Conservation (phyloP, 306 rosid species). For the Inga laurina region DNA sequence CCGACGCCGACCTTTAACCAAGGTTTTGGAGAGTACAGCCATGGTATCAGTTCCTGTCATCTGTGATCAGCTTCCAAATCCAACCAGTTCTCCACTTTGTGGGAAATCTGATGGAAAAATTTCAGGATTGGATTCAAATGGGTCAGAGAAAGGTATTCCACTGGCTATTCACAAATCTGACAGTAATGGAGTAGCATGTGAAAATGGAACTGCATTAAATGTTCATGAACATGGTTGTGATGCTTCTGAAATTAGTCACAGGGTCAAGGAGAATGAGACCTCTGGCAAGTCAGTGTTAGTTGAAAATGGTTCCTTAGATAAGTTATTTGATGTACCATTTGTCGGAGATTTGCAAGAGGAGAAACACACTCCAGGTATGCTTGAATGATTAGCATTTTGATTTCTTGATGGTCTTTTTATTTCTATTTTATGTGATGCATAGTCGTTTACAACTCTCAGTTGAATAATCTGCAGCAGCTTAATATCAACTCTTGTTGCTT, state of each 20-base stretch:
- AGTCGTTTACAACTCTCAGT: neutral
- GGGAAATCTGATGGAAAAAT: constrained; percentile 57
- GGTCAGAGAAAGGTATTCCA: constrained; percentile 51
- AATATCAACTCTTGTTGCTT: constrained; percentile 13
- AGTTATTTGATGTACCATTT: constrained; percentile 62
- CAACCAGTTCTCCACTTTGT: constrained; percentile 52
- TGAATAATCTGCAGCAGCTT: neutral
- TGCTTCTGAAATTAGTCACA: constrained; percentile 42
- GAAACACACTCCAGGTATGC: constrained; percentile 64
- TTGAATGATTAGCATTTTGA: constrained; percentile 11
- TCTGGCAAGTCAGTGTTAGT: constrained; percentile 44
- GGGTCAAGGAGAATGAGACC: constrained; percentile 56
- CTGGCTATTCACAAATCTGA: constrained; percentile 38
- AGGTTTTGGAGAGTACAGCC: constrained; percentile 88
- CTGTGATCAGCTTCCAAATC: constrained; percentile 65
- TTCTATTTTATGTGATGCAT: constrained; percentile 11
- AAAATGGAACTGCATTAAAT: constrained; percentile 58
- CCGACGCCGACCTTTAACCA: constrained; percentile 76
- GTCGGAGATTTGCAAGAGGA: constrained; percentile 55
- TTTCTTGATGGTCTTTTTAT: neutral
- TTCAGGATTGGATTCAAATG: constrained; percentile 57
- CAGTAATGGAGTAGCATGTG: constrained; percentile 50
- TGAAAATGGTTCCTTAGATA: constrained; percentile 57
- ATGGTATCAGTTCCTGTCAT: constrained; percentile 79
- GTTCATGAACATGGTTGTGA: constrained; percentile 52